Base-by-base conservation (phyloP, 106 monocot species). In the Acorus calamus region DNA sequence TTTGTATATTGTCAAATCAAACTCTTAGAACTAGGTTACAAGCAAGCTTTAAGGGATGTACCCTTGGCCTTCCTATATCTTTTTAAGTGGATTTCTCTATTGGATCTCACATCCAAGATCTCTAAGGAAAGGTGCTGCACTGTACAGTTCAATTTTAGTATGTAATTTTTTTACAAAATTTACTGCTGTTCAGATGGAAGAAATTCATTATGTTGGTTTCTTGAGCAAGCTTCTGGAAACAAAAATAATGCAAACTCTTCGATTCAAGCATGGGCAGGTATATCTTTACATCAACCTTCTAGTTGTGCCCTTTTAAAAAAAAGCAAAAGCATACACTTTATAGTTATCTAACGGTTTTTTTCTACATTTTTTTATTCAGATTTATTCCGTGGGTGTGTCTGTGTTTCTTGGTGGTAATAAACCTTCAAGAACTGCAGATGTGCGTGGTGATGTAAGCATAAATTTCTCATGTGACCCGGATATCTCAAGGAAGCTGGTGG, bases 211-310 rank as follows among this genome's bases (percentile, higher is more conserved):
- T 61, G 61, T 92, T 80, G 98, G 98, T 52, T 92, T 98, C 73
- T 57, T 98, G 45, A 98, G 91, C 75, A 98, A 98, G 77, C 77
- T 98, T 79, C 71, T 98, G 69, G 98, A 98, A 63, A 92, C 85
- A 47, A 98, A 69, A 79, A 98, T 98, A 48, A 88, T 92, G 91
- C 98, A 98, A 83, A 76, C 88, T 64, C 84, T 98, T 10, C 84
- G 98, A 7, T 98, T 98, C 71, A 98, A 98, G 69, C 87, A 98
- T 83, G 98, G 98, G 0, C 98, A 98, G 98, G 98, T 98, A 8
- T 52, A 14, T 63, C 42, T 43, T 65, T 67, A 46, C 44, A 12
- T 2, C 56, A 67, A 12, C 13, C 7, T 11, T 46, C 43, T 49
- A n/a, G 46, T 56, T 47, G 56, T 11, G 10, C 12, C 3, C n/a